Percentiles rank a stretch among this genome's conserved stretches.
phyloP scores from a whole-genome alignment of 768 basidiomycete genomes.

The Termitomyces sp. region DNA sequence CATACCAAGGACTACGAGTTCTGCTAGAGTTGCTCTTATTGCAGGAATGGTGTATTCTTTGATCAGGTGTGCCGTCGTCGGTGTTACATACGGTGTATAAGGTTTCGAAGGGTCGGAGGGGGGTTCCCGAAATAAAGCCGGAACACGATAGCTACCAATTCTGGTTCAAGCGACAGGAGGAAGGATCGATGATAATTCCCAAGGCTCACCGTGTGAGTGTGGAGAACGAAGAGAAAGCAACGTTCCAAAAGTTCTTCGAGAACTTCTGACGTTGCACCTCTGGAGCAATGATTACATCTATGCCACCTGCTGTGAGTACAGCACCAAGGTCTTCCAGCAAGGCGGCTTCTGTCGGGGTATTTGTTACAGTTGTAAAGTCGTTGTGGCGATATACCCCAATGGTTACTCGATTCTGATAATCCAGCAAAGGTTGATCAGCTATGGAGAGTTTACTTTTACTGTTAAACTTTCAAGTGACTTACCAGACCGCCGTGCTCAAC shows the following conservation, averaged over 20 bases:
- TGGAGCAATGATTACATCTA: conserved; percentile 37
- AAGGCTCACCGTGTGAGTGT: conserved; percentile 38
- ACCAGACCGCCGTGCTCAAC: conserved; percentile 51
- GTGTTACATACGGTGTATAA: conserved; percentile 34
- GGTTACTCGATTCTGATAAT: conserved; percentile 38
- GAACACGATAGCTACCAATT: conserved; percentile 32
- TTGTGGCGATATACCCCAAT: conserved; percentile 51
- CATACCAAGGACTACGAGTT: conserved; percentile 37
- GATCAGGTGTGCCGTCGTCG: conserved; percentile 35
- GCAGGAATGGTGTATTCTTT: conserved; percentile 38
- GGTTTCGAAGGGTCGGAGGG: conserved; percentile 27
- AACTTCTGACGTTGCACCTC: conserved; percentile 63
- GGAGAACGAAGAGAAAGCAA: conserved; percentile 45
- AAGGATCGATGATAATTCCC: not conserved
- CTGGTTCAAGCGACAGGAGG: not conserved
- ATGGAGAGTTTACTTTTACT: not conserved
- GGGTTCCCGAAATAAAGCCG: conserved; percentile 45
- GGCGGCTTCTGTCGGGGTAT: conserved; percentile 35
- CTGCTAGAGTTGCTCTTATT: conserved; percentile 38
- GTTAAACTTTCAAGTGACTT: conserved; percentile 12
- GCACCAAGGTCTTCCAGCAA: conserved; percentile 38
- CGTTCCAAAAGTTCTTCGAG: conserved; percentile 61
- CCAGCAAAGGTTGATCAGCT: not conserved
- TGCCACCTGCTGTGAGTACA: conserved; percentile 44
- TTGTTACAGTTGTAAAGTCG: conserved; percentile 31